Evolutionary conservation across 2,329 filamentous ascomycete species (phyloP).

Genomic region (Aspergillus flavus): DNA sequence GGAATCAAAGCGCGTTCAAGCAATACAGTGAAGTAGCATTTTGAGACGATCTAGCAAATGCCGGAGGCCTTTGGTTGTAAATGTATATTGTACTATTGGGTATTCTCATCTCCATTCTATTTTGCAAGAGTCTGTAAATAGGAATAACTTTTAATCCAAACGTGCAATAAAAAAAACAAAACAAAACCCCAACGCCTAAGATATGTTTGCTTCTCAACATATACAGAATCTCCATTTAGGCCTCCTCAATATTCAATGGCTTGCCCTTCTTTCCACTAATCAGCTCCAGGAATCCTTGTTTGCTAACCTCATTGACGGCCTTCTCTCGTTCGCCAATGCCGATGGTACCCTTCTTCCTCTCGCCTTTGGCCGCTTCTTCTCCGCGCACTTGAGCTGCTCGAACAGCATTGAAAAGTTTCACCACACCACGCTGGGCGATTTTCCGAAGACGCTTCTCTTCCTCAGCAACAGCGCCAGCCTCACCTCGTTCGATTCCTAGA

Average conservation of each 20-base stretch:
- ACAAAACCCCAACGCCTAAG: constrained; percentile 34
- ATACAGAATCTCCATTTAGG: constrained; percentile 29
- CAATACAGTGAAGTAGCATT: constrained; percentile 7
- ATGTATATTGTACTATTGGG: constrained; percentile 28
- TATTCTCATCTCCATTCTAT: constrained; percentile 31
- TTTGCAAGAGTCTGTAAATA: constrained; percentile 26
- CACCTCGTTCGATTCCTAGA: constrained; percentile 62
- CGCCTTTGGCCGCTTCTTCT: constrained; percentile 69
- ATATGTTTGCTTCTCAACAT: constrained; percentile 32
- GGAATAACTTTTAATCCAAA: constrained; percentile 29
- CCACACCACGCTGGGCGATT: constrained; percentile 88
- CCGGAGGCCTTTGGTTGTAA: constrained; percentile 18
- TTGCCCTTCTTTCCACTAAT: constrained; percentile 65
- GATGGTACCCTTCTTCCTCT: constrained; percentile 71
- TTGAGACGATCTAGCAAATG: neutral
- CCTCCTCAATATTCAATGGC: constrained; percentile 48
- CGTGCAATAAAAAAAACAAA: constrained; percentile 23
- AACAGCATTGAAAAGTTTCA: constrained; percentile 95
- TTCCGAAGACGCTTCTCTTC: constrained; percentile 80
- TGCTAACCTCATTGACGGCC: constrained; percentile 92
- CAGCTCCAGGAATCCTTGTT: constrained; percentile 92
- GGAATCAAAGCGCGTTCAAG: constrained; percentile 16
- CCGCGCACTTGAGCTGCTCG: constrained; percentile 89
- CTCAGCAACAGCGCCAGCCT: constrained; percentile 60
- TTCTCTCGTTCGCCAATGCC: constrained; percentile 81